Evolutionary conservation across 257 asterid species (phyloP).

Genomic region (Petunia axillaris): DNA sequence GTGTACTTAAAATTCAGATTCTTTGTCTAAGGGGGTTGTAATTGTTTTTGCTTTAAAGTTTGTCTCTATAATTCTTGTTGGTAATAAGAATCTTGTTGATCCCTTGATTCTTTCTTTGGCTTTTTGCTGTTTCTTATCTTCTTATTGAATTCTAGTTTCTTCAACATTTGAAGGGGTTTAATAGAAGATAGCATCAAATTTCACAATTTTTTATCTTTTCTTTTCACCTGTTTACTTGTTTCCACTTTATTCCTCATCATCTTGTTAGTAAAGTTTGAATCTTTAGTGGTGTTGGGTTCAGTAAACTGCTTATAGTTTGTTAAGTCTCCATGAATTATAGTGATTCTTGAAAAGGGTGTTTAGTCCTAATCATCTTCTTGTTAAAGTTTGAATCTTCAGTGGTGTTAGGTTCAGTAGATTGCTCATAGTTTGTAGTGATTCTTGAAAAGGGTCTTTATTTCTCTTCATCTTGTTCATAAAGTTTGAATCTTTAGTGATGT

Average conservation of each 20-base stretch:
- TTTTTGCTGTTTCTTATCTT: constrained; percentile 37
- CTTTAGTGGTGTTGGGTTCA: background rate
- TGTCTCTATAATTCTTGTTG: constrained; percentile 32
- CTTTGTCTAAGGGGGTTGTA: background rate
- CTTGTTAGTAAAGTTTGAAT: background rate
- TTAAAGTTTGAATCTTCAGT: background rate
- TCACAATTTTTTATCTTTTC: constrained; percentile 30
- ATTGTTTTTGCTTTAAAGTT: background rate
- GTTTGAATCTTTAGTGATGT: constrained; percentile 31
- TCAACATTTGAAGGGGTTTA: constrained; percentile 43
- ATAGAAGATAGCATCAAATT: constrained; percentile 47
- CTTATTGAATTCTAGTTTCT: constrained; percentile 40
- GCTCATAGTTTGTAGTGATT: constrained; percentile 20
- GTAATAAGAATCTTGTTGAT: constrained; percentile 41
- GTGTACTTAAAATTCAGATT: background rate
- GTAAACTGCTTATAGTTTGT: background rate
- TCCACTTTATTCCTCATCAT: background rate
- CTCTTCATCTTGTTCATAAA: constrained; percentile 26
- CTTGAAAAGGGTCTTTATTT: constrained; percentile 21
- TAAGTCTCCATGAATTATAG: background rate
- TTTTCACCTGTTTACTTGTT: background rate
- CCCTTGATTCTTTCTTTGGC: constrained; percentile 37
- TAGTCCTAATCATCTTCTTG: background rate
- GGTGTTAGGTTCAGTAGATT: background rate
- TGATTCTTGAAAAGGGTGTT: constrained; percentile 28